phyloP scores from a whole-genome alignment of 1,284 basidiomycete species.

The Rhodotorula sp. region DNA sequence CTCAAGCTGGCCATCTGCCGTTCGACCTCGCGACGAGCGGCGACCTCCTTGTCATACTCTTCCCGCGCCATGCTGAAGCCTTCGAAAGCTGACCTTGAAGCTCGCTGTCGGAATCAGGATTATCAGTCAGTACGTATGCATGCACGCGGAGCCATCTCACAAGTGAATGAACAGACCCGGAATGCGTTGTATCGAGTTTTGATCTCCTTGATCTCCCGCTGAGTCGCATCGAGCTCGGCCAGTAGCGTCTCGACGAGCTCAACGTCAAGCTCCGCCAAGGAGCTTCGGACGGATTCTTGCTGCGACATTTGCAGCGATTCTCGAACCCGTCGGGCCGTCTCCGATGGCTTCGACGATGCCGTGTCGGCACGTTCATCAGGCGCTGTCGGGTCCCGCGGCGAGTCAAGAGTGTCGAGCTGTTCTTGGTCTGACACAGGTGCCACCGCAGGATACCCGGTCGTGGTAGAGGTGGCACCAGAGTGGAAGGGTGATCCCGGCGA shows the following conservation, averaged over 20 bases:
- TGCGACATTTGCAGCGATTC: slow-evolving; percentile 47
- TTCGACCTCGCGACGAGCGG: slow-evolving; percentile 82
- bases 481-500: slow-evolving; percentile 2
- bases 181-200: slow-evolving; percentile 78
- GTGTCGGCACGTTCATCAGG: background rate
- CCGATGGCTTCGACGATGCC: background rate
- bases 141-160: background rate
- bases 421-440: background rate
- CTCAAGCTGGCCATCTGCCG: slow-evolving; percentile 82
- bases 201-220: slow-evolving; percentile 63
- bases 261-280: slow-evolving; percentile 60
- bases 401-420: background rate
- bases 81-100: slow-evolving; percentile 56
- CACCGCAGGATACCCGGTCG: background rate
- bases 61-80: slow-evolving; percentile 86
- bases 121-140: background rate
- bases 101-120: slow-evolving; percentile 25
- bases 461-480: slow-evolving; percentile 8
- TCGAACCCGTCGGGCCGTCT: slow-evolving; percentile 39
- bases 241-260: slow-evolving; percentile 72
- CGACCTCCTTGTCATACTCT: slow-evolving; percentile 87
- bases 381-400: too few relatives aligned
- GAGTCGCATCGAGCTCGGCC: slow-evolving; percentile 64
- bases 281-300: slow-evolving; percentile 54
- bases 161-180: slow-evolving; percentile 60